Conservation (phyloP, 2,329 filamentous ascomycete genomes). For the Neonectria punicea region DNA sequence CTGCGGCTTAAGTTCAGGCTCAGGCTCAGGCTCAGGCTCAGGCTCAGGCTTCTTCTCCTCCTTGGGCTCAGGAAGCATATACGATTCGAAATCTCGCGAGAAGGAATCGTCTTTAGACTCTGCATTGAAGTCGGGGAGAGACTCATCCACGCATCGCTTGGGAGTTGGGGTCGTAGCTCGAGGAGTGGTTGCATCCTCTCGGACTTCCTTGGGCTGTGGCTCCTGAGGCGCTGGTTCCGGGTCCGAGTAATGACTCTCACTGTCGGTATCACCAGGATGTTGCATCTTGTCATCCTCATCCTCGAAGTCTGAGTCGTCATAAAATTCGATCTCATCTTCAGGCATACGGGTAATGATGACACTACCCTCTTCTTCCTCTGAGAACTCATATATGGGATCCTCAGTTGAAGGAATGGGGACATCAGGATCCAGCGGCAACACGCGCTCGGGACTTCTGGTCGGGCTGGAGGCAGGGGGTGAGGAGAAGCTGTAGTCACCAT, state of each 20-base stretch:
- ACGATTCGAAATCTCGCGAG: conserved; percentile 57
- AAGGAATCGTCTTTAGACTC: conserved; percentile 52
- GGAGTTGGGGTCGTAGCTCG: conserved; percentile 51
- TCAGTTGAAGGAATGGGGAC: conserved; percentile 90
- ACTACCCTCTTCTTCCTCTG: conserved; percentile 64
- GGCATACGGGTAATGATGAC: conserved; percentile 75
- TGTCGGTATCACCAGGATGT: conserved; percentile 56
- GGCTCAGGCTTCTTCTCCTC: conserved; percentile 46
- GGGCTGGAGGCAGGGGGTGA: conserved; percentile 67
- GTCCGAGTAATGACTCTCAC: conserved; percentile 51
- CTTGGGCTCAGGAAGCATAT: conserved; percentile 56
- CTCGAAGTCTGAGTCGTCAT: conserved; percentile 55
- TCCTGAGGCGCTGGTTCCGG: conserved; percentile 38
- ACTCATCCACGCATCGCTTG: conserved; percentile 35
- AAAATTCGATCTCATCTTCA: conserved; percentile 72
- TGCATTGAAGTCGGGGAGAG: conserved; percentile 52
- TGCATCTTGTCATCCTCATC: conserved; percentile 72
- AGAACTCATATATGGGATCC: conserved; percentile 64
- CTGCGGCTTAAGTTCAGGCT: conserved; percentile 42
- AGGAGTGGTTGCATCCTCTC: conserved; percentile 64
- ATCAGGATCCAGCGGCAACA: conserved; percentile 80
- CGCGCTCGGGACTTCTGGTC: conserved; percentile 61
- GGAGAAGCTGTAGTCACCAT: conserved; percentile 73
- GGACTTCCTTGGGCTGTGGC: conserved; percentile 33
- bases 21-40: conserved; percentile 42